Evolutionary conservation across 345 rosid genomes (phyloP), one percentile per base, ranked within the genome.

Genomic region (Moricandia moricandioides): DNA sequence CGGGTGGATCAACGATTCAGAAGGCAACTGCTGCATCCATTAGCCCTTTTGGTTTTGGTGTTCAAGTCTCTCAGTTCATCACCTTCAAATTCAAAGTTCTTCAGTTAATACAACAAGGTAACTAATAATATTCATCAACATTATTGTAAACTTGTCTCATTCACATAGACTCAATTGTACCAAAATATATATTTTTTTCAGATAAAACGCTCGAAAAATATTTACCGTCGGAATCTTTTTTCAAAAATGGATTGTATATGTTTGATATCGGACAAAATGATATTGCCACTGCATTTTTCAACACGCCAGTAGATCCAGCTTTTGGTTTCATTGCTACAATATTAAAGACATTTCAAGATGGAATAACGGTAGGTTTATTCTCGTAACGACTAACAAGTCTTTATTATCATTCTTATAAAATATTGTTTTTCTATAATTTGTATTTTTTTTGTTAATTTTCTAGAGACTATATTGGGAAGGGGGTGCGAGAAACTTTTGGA

Each of bases 181-280:
- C 60, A 16, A n/a, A n/a, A n/a, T n/a, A 13, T 21, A 29, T 13
- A 24, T 24, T 52, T n/a, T 34, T 33, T 49, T 54, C 39, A 85
- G 89, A 86, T 66, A 76, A 83, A 57, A 43, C 67, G 51, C 56
- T 65, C 5, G 72, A 75, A 54, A 67, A 37, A 63, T 75, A 81
- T 55, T 64, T 88, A 79, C 90, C 92, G 0, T 67, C 74, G 16
- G 82, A 73, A 24, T 75, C 82, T 21, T 49, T 54, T 62, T 89
- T 84, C 45, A 27, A 71, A 4, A 62, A 72, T 45, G 94, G 87
- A 52, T 68, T 83, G 40, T 89, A 88, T 75, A 83, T 84, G 35
- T 76, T 85, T 60, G 92, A 88, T 62, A 86, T 88, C 7, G 92
- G 90, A 34, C 92, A 88, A 54, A 88, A 88, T 65, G 90, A 88